These are phyloP conservation scores for Inonotus hispidus DNA, from an alignment of 1,284 basidiomycete genomes.

Conservation along the genomic window DNA sequence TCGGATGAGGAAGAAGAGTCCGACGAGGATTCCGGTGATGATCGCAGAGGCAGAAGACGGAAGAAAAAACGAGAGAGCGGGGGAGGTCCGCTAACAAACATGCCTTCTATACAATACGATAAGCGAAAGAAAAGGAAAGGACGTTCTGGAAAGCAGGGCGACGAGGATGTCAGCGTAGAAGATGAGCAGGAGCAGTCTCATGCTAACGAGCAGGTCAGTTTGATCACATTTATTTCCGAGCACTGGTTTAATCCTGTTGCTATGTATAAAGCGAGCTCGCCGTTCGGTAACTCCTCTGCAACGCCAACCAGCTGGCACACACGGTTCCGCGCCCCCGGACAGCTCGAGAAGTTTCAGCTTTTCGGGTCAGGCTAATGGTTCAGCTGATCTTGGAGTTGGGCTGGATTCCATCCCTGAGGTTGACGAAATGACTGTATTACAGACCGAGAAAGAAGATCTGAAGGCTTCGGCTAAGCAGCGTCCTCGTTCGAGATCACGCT, in stretches of 20 bases:
- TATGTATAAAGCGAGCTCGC: conserved; percentile 25
- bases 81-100: conserved; percentile 53
- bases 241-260: conserved; percentile 22
- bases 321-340: conserved; percentile 32
- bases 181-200: conserved; percentile 32
- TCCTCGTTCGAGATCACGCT: conserved; percentile 17
- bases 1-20: conserved; percentile 55
- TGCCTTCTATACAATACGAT: conserved; percentile 60
- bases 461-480: not conserved
- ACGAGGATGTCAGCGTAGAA: conserved; percentile 39
- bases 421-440: conserved; percentile 26
- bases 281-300: conserved; percentile 19
- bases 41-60: conserved; percentile 39
- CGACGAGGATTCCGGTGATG: conserved; percentile 52
- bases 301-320: conserved; percentile 28
- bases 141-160: conserved; percentile 29
- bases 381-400: conserved; percentile 42
- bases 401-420: conserved; percentile 57
- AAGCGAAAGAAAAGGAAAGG: conserved; percentile 42
- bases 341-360: conserved; percentile 18
- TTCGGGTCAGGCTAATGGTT: conserved; percentile 31
- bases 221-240: not conserved
- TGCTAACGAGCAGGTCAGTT: conserved; percentile 22
- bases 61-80: conserved; percentile 50
- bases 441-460: not conserved